These are phyloP conservation scores for Xylariomycetidae sp. DNA, from an alignment of 2,329 filamentous ascomycete species.

Conservation along the genomic window DNA sequence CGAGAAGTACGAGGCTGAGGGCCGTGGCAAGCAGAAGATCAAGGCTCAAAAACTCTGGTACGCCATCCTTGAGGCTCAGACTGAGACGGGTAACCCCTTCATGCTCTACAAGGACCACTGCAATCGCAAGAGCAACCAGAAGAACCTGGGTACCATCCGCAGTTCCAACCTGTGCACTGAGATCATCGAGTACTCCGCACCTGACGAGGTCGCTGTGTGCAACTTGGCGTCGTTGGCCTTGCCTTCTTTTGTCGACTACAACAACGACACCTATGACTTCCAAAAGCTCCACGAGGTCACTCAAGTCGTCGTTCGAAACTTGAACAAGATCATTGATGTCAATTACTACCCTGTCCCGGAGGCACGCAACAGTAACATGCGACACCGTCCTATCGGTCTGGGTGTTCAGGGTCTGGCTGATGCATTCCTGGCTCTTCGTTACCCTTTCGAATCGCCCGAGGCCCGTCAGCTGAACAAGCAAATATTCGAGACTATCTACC, in stretches of 20 bases:
- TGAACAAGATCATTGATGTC: constrained; percentile 98
- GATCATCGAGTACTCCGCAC: constrained; percentile 95
- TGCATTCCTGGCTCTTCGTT: constrained; percentile 91
- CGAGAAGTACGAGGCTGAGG: constrained; percentile 84
- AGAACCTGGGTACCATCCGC: constrained; percentile 97
- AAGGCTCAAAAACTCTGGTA: constrained; percentile 99
- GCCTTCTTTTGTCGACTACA: constrained; percentile 85
- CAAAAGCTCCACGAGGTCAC: constrained; percentile 93
- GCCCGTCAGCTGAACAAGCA: constrained; percentile 93
- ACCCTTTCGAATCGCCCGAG: constrained; percentile 95
- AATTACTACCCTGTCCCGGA: constrained; percentile 98
- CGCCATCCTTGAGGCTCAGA: constrained; percentile 95
- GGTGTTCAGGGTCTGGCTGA: constrained; percentile 98
- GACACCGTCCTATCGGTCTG: constrained; percentile 90
- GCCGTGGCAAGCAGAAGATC: constrained; percentile 82
- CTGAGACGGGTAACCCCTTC: constrained; percentile 97
- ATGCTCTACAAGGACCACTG: constrained; percentile 99
- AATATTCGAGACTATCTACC: constrained; percentile 99
- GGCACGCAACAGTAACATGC: constrained; percentile 93
- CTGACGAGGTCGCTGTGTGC: constrained; percentile 97
- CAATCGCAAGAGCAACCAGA: constrained; percentile 99
- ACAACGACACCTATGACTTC: constrained; percentile 85
- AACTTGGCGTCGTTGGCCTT: constrained; percentile 94
- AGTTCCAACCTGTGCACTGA: constrained; percentile 99
- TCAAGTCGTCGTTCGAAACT: constrained; percentile 86